phyloP scores from a whole-genome alignment of 2,329 filamentous ascomycete species.

The Venturia effusa region DNA sequence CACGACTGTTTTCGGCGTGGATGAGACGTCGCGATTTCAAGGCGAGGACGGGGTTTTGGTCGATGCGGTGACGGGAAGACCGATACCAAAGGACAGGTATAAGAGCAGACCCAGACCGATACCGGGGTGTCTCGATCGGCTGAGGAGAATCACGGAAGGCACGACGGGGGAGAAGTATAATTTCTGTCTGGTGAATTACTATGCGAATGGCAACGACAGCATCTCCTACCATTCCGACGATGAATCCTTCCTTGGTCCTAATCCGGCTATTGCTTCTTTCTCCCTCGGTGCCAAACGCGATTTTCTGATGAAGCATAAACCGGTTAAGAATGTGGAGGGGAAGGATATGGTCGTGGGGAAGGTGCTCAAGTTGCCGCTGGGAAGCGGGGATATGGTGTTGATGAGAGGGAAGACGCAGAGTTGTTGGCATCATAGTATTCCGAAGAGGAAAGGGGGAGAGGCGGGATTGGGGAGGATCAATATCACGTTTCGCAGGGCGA shows the following conservation, averaged over 20 bases:
- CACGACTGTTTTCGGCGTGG: conserved; percentile 50
- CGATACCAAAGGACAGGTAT: conserved; percentile 38
- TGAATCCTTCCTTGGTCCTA: conserved; percentile 59
- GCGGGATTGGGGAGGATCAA: conserved; percentile 55
- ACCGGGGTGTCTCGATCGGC: conserved; percentile 54
- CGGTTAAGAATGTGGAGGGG: conserved; percentile 29
- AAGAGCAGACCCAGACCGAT: conserved; percentile 57
- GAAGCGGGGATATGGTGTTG: conserved; percentile 65
- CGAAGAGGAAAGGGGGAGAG: conserved; percentile 56
- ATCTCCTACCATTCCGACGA: conserved; percentile 75
- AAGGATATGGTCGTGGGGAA: conserved; percentile 21
- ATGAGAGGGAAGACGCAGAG: conserved; percentile 68
- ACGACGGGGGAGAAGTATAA: conserved; percentile 61
- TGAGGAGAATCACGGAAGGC: conserved; percentile 53
- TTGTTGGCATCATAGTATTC: conserved; percentile 68
- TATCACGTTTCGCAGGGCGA: conserved; percentile 64
- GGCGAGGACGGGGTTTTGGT: conserved; percentile 22
- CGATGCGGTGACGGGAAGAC: conserved; percentile 32
- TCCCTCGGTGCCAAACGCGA: conserved; percentile 62
- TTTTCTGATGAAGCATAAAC: conserved; percentile 73
- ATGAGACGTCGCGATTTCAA: conserved; percentile 52
- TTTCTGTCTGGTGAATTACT: conserved; percentile 76
- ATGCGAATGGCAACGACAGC: conserved; percentile 63
- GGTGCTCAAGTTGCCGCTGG: conserved; percentile 43
- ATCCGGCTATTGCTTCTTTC: conserved; percentile 65